Percentiles rank a stretch among this genome's conserved stretches.
These are phyloP conservation scores for Mycosphaerella sp. DNA, from an alignment of 2,329 filamentous ascomycete species.

Conservation along the genomic window DNA sequence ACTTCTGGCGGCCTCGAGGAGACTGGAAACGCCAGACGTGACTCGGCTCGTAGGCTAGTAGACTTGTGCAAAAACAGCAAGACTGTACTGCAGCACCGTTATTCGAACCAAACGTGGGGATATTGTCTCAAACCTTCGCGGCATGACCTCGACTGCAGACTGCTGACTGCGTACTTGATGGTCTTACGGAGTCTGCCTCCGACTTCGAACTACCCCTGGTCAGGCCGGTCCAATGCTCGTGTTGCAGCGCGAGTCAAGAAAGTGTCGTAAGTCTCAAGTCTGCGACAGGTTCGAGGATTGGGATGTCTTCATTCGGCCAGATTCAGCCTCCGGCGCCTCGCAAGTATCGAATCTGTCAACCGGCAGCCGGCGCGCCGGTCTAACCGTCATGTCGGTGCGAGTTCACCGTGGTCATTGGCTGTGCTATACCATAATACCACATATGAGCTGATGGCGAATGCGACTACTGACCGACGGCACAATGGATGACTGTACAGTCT, in stretches of 20 bases:
- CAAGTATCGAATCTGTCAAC: background rate
- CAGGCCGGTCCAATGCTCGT: background rate
- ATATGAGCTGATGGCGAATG: no score
- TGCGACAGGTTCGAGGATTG: background rate
- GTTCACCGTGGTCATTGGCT: background rate
- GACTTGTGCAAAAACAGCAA: background rate
- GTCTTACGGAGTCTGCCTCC: no score
- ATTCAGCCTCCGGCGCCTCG: background rate
- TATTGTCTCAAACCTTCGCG: background rate
- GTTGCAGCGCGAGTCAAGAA: background rate
- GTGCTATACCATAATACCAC: no score
- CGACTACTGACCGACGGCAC: no score
- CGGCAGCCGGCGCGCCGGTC: background rate
- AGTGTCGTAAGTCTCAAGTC: background rate
- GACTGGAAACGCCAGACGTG: background rate
- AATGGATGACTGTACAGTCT: no score
- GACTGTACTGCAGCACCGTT: no score
- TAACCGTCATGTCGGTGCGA: background rate
- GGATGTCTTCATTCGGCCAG: background rate
- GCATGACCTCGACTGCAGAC: background rate
- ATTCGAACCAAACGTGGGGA: background rate
- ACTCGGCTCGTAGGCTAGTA: background rate
- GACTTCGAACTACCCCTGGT: no score
- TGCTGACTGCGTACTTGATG: background rate
- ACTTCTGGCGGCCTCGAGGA: background rate